phyloP scores from a whole-genome alignment of 2,329 filamentous ascomycete genomes.

The Pseudogymnoascus sp. region DNA sequence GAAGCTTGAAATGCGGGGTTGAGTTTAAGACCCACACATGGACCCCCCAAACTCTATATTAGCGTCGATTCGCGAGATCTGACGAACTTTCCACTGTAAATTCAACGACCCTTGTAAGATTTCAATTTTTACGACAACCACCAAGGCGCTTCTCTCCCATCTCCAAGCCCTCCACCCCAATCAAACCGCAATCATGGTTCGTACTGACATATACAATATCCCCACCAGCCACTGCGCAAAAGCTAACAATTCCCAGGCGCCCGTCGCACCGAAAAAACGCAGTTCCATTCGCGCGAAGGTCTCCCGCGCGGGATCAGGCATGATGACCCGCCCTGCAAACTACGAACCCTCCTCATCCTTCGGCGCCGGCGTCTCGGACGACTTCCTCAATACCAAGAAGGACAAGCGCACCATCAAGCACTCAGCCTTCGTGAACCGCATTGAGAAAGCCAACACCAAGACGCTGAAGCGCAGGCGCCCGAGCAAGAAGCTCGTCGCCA shows the following conservation, averaged over 20 bases:
- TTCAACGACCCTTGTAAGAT: constrained; percentile 3
- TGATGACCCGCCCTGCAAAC: constrained; percentile 16
- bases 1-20: constrained; percentile 7
- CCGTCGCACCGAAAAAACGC: constrained; percentile 35
- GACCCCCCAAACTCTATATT: background rate
- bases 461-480: constrained; percentile 57
- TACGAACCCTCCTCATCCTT: constrained; percentile 30
- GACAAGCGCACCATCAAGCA: constrained; percentile 80
- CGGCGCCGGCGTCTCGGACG: constrained; percentile 42
- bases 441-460: constrained; percentile 52
- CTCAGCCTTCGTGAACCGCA: constrained; percentile 67
- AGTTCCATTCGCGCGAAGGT: constrained; percentile 48
- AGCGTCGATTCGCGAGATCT: constrained; percentile 8
- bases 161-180: background rate
- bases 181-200: constrained; percentile 13
- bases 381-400: constrained; percentile 65
- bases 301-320: constrained; percentile 40
- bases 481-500: constrained; percentile 68
- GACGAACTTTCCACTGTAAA: constrained; percentile 5
- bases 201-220: background rate
- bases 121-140: constrained; percentile 1
- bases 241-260: constrained; percentile 29
- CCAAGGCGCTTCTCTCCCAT: background rate
- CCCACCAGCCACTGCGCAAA: background rate
- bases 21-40: background rate